phyloP scores from a whole-genome alignment of 108 stramenopile genomes.

The Stephanodiscus triporus region DNA sequence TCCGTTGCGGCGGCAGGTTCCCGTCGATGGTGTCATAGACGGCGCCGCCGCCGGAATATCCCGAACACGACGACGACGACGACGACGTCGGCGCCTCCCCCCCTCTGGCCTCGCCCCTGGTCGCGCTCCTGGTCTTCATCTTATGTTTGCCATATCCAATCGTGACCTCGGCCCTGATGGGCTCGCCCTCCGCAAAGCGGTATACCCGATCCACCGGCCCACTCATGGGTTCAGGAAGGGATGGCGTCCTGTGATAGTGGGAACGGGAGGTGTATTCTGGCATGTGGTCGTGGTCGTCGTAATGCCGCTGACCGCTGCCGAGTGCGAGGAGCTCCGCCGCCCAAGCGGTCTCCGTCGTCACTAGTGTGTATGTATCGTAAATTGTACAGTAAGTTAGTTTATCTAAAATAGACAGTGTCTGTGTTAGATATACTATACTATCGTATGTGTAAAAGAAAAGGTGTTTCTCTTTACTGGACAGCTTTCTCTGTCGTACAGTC shows the following conservation, averaged over 20 bases:
- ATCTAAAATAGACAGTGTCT: no score
- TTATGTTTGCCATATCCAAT: not conserved
- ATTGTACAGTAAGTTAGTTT: no score
- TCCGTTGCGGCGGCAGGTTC: not conserved
- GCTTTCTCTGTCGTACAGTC: no score
- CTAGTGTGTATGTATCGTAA: no score
- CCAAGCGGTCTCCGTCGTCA: no score
- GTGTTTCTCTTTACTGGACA: no score
- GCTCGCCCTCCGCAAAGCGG: constrained; percentile 2
- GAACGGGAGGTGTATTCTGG: not conserved
- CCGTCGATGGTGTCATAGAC: not conserved
- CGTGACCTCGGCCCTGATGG: not conserved
- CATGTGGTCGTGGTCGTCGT: not conserved
- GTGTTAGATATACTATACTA: no score
- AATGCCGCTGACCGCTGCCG: not conserved
- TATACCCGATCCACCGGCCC: constrained; percentile 5
- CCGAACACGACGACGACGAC: constrained; percentile 2
- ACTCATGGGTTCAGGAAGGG: not conserved
- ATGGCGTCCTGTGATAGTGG: not conserved
- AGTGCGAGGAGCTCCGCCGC: not conserved
- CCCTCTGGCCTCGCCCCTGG: not conserved
- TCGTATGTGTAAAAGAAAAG: no score
- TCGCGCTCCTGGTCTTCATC: not conserved
- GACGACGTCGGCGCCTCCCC: constrained; percentile 2
- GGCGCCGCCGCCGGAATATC: not conserved